Evolutionary conservation across 2,329 filamentous ascomycete species (phyloP).

Genomic region (Aspergillus thermomutatus): DNA sequence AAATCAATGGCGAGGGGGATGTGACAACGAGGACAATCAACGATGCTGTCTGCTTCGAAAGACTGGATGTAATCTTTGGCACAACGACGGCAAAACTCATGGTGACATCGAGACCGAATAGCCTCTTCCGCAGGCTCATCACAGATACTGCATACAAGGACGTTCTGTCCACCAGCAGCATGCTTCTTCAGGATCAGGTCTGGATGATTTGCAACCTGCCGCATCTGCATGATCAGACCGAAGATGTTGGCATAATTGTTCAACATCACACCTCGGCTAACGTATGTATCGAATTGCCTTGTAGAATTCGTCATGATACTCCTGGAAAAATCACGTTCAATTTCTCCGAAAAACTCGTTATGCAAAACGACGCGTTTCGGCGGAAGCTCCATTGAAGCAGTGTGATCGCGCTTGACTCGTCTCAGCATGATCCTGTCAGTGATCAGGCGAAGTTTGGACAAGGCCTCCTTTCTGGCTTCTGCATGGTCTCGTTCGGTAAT

Average conservation of each 20-base stretch:
- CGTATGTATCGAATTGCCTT: constrained; percentile 92
- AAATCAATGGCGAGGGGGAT: constrained; percentile 87
- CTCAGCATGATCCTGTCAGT: constrained; percentile 94
- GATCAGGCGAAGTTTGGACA: constrained; percentile 79
- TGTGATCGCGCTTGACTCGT: constrained; percentile 89
- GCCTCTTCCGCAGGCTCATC: constrained; percentile 95
- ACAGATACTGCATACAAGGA: constrained; percentile 89
- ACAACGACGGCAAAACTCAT: constrained; percentile 85
- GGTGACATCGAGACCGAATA: constrained; percentile 84
- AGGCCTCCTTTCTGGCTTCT: constrained; percentile 62
- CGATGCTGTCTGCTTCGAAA: constrained; percentile 59
- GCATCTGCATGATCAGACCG: constrained; percentile 98
- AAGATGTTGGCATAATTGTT: constrained; percentile 99
- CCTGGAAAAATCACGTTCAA: constrained; percentile 90
- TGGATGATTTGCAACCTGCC: constrained; percentile 93
- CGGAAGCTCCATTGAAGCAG: constrained; percentile 90
- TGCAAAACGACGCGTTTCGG: constrained; percentile 91
- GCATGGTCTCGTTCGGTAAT: constrained; percentile 55
- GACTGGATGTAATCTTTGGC: constrained; percentile 77
- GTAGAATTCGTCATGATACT: constrained; percentile 93
- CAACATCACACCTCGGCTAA: constrained; percentile 86
- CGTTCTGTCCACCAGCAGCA: constrained; percentile 78
- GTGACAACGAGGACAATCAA: constrained; percentile 81
- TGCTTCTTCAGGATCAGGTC: constrained; percentile 91
- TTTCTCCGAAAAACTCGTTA: constrained; percentile 93